Evolutionary conservation across 805 yeast species (phyloP).

Genomic region (Blastobotrys terrestris): DNA sequence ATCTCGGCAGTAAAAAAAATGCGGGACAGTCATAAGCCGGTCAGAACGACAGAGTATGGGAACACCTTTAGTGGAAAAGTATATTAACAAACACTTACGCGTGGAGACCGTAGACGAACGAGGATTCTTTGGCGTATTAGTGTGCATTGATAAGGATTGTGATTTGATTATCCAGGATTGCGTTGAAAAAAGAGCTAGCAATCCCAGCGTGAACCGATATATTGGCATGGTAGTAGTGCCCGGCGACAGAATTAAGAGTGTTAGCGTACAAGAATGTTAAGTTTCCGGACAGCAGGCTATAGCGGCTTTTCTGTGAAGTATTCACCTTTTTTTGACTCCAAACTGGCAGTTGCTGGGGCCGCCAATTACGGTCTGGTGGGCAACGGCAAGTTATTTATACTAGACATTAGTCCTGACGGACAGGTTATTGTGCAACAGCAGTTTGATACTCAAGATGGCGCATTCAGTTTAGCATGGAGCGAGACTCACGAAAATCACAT

Average conservation of each 20-base stretch:
- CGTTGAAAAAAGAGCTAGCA: conserved; percentile 26
- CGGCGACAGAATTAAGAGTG: conserved; percentile 19
- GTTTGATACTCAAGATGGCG: conserved; percentile 91
- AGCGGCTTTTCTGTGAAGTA: conserved; percentile 85
- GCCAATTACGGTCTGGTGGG: conserved; percentile 94
- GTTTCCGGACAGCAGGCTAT: conserved; percentile 69
- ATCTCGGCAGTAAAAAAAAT: no score
- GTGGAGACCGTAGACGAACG: conserved; percentile 29
- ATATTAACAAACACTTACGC: conserved; percentile 20
- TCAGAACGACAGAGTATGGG: not conserved
- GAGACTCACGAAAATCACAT: conserved; percentile 86
- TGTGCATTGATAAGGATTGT: conserved; percentile 25
- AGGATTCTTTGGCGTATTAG: conserved; percentile 28
- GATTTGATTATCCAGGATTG: conserved; percentile 30
- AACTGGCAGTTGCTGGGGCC: conserved; percentile 82
- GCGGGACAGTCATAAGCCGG: not conserved
- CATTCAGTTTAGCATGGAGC: conserved; percentile 85
- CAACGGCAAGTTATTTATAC: conserved; percentile 72
- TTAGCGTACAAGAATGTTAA: conserved; percentile 45
- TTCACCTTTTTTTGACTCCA: conserved; percentile 87
- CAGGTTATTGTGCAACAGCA: conserved; percentile 32
- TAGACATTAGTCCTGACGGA: conserved; percentile 66
- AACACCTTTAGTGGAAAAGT: conserved; percentile 2
- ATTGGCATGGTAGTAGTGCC: conserved; percentile 33
- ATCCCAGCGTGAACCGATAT: conserved; percentile 20